Base-by-base conservation (phyloP, 2,329 filamentous ascomycete genomes). In the Raffaelea albimanens region DNA sequence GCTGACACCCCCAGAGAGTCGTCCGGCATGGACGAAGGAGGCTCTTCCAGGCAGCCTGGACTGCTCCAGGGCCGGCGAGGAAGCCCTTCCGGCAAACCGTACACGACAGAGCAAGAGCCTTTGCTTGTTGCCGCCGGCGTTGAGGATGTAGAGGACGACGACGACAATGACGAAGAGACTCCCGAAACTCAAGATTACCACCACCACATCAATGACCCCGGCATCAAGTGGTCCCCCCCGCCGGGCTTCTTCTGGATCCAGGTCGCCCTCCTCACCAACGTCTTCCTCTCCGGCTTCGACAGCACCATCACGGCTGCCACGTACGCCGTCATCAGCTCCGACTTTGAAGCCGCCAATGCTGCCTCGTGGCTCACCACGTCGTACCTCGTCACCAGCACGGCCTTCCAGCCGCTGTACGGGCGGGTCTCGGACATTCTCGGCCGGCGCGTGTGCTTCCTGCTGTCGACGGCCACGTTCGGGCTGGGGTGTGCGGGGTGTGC, bases 311-410 rank as follows among this genome's bases (percentile, higher is more conserved):
- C 84, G 59, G 83, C 83, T 0, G 80, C 83, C 2, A 85, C 80
- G 2, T 85, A 88, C 58, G 81, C 82, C 3, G 78, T 85, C 25
- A 69, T 78, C 54, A 68, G 70, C 47, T 57, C 63, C 45, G 70
- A 77, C 46, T 63, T 75, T 19, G 54, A 66, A 46, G 66, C 66
- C 2, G 61, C 63, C 51, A 65, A 64, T n/a, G 72, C 72, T 2
- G 80, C 81, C 42, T 68, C 71, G 1, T 78, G 74, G 75, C 71
- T 71, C 2, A 73, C 72, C 7, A 76, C 72, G 0, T 69, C 72
- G 9, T 85, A 90, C 61, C 84, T 88, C 56, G 70, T 90, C 45
- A 87, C 85, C 2, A 65, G 87, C 45, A 86, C 84, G 3, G 82
- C 81, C 20, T 87, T 84, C 55, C 85, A 90, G 59, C 85, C 85